Evolutionary conservation across 257 asterid genomes (phyloP), one percentile per base, ranked within the genome.

Genomic region (Plantago major): DNA sequence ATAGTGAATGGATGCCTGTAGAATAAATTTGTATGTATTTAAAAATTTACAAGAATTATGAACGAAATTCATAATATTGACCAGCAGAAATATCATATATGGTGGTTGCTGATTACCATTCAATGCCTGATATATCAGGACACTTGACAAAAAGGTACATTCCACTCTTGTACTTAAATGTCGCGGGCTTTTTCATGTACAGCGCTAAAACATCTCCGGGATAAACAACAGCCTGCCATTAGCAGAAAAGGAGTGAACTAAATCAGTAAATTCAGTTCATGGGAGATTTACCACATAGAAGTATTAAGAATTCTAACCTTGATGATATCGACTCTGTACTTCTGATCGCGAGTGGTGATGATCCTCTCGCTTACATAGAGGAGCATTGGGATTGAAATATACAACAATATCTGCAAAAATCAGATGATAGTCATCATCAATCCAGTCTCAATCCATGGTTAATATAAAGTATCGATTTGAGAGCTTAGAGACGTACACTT

Each of bases 1-100:
- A 91, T 86, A 22, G 98, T 86, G 75, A 91, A 91, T 8, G 98
- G 95, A 77, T 91, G 98, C 96, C 95, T 90, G 79, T 60, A 33
- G 40, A 67, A 50, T 45, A 6, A 16, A 16, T 15, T n/a, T 13
- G 14, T 62, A 22, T 17, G 8, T 9, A 63, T 67, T 45, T 30
- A 30, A 14, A 44, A 9, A 8, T 9, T 9, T 4, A 33, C 28
- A 1, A 33, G 40, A 22, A 22, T n/a, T 22, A 22, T 1, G 26
- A 22, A 33, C n/a, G 40, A 4, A 33, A 33, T 7, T 33, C 40
- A 7, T 33, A 30, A 55, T 49, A 45, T 13, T 9, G 15, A 17
- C 16, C 13, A 64, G 9, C 2, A 38, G 13, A 40, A 33, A 9
- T 7, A 1, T 44, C 11, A 30, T 42, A 58, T 45, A 1, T 49